A percentile compares a stretch with the other conserved stretches of the same genome.
Evolutionary conservation across 2,329 filamentous ascomycete species (phyloP).

Genomic region (Lachnellula cervina): DNA sequence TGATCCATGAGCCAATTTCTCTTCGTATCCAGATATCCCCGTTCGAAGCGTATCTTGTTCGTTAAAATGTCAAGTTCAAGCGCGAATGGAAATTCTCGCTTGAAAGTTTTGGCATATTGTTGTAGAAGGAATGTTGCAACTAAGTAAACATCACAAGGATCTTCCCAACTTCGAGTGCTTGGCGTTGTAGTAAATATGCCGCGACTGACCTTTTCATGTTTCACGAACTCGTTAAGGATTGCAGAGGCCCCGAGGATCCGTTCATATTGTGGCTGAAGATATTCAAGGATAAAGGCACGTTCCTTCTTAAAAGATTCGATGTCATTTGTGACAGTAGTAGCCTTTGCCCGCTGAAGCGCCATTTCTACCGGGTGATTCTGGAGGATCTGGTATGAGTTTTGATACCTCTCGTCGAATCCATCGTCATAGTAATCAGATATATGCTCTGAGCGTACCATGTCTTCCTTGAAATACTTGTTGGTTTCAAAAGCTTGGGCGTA

Average conservation of each 20-base stretch:
- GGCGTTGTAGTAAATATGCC: background rate
- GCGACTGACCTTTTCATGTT: background rate
- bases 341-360: background rate
- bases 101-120: background rate
- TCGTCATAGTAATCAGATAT: too few relatives aligned
- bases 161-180: background rate
- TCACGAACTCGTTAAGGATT: background rate
- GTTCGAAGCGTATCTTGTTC: background rate
- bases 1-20: background rate
- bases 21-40: background rate
- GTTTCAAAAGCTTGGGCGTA: background rate
- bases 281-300: background rate
- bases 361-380: background rate
- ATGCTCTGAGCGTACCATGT: background rate
- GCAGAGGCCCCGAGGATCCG: background rate
- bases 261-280: background rate
- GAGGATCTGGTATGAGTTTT: background rate
- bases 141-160: background rate
- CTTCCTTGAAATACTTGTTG: background rate
- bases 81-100: background rate
- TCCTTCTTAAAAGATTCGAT: background rate
- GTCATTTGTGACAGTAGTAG: background rate
- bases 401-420: background rate
- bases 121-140: background rate
- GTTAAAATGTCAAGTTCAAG: background rate